A percentile compares a stretch with the other conserved stretches of the same genome.
Evolutionary conservation across 306 rosid genomes (phyloP).

Genomic region (Styphnolobium japonicum): DNA sequence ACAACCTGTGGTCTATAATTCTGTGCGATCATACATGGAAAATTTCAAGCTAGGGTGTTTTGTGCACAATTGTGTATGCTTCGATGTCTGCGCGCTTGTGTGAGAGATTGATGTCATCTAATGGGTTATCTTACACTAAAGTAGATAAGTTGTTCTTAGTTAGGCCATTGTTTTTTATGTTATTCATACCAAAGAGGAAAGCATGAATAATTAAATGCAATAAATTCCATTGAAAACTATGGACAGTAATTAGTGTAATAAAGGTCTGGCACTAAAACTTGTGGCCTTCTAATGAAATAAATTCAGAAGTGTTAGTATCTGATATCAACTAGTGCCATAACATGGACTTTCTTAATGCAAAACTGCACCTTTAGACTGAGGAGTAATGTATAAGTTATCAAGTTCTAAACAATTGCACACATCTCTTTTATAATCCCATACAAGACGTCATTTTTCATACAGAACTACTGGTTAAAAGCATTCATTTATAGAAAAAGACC

Average conservation of each 20-base stretch:
- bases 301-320: neutral
- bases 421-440: neutral
- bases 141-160: neutral
- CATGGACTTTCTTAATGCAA: neutral
- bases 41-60: neutral
- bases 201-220: neutral
- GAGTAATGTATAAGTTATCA: neutral
- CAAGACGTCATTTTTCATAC: neutral
- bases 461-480: neutral
- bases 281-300: neutral
- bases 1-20: neutral
- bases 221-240: neutral
- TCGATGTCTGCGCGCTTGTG: neutral
- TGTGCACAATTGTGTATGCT: neutral
- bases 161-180: neutral
- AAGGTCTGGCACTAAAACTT: neutral
- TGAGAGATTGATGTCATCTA: neutral
- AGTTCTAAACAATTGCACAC: neutral
- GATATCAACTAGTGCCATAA: neutral
- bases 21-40: neutral
- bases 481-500: neutral
- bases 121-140: neutral
- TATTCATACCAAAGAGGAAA: neutral
- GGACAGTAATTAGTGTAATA: neutral
- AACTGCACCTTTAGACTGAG: neutral